A percentile compares a stretch with the other conserved stretches of the same genome.
Evolutionary conservation across 1,284 basidiomycete genomes (phyloP).

Genomic region (Ustilago esculenta): DNA sequence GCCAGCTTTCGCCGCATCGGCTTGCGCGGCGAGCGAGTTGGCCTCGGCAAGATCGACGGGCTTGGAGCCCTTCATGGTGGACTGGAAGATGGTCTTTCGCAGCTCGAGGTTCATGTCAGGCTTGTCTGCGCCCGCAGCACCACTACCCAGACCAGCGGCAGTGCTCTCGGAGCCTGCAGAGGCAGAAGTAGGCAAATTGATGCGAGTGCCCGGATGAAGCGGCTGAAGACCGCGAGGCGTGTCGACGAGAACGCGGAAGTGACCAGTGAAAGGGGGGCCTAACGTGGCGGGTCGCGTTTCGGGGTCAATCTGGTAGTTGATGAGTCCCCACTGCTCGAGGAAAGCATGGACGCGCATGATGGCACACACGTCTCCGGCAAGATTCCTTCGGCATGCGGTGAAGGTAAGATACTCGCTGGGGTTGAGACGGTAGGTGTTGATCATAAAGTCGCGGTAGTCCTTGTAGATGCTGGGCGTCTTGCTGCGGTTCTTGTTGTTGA

Average conservation of each 20-base stretch:
- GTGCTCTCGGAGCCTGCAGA: slow-evolving; percentile 11
- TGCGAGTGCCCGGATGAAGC: slow-evolving; percentile 77
- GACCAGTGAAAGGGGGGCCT: slow-evolving; percentile 96
- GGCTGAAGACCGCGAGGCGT: slow-evolving; percentile 95
- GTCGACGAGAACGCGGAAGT: slow-evolving; percentile 96
- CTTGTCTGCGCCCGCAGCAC: slow-evolving; percentile 72
- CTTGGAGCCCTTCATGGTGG: slow-evolving; percentile 61
- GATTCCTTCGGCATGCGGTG: slow-evolving; percentile 92
- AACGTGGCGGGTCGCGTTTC: slow-evolving; percentile 92
- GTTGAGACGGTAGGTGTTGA: slow-evolving; percentile 95
- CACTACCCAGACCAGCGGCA: slow-evolving; percentile 65
- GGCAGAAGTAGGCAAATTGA: slow-evolving; percentile 25
- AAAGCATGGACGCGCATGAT: slow-evolving; percentile 99
- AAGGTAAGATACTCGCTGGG: slow-evolving; percentile 97
- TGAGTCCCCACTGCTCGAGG: slow-evolving; percentile 97
- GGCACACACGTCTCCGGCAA: slow-evolving; percentile 97
- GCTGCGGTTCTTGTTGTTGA: slow-evolving; percentile 84
- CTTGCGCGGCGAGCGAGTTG: slow-evolving; percentile 63
- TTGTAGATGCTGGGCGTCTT: slow-evolving; percentile 99
- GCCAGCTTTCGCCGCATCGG: slow-evolving; percentile 71
- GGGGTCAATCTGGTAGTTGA: slow-evolving; percentile 99
- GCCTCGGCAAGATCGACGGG: slow-evolving; percentile 60
- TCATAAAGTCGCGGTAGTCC: slow-evolving; percentile 99
- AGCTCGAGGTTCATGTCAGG: slow-evolving; percentile 69
- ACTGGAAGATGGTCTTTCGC: slow-evolving; percentile 63